Conservation (phyloP, 495 filamentous ascomycete species). For the Chaetomium tenue region DNA sequence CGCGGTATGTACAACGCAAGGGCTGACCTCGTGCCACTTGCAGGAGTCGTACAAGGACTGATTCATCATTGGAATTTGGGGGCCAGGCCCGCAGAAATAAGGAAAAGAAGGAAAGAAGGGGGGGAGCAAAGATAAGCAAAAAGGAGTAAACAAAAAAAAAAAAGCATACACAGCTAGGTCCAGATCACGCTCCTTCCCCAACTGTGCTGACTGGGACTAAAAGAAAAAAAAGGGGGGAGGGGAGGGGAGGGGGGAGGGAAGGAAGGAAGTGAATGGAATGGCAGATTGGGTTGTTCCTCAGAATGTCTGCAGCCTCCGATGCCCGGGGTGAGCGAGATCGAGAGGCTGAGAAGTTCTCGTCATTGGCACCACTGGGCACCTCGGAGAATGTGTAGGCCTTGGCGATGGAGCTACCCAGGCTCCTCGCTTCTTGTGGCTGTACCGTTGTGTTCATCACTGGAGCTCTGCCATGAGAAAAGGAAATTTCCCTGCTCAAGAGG, state of each 20-base stretch:
- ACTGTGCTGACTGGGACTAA: not conserved
- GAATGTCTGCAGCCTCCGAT: not conserved
- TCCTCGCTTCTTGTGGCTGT: conserved; percentile 3
- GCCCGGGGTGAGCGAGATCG: not conserved
- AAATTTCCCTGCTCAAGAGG: not conserved
- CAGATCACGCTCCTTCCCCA: not conserved
- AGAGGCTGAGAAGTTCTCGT: not conserved
- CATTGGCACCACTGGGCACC: not conserved
- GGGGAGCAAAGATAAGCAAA: not conserved
- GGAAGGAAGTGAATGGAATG: not conserved
- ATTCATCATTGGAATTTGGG: not conserved
- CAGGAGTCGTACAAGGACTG: not conserved
- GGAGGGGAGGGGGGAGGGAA: not conserved
- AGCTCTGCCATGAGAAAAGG: not conserved
- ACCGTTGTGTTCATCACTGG: conserved; percentile 2
- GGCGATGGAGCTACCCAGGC: not conserved
- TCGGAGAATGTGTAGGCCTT: not conserved
- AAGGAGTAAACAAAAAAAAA: not conserved
- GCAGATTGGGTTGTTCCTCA: not conserved
- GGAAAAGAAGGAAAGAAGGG: not conserved
- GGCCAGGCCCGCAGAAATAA: not conserved
- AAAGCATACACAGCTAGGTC: not conserved
- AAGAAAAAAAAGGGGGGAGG: not conserved
- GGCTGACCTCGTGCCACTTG: not conserved
- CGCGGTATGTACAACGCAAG: not conserved